Base-by-base conservation (phyloP, 2,329 filamentous ascomycete genomes). In the Fusarium sp. region DNA sequence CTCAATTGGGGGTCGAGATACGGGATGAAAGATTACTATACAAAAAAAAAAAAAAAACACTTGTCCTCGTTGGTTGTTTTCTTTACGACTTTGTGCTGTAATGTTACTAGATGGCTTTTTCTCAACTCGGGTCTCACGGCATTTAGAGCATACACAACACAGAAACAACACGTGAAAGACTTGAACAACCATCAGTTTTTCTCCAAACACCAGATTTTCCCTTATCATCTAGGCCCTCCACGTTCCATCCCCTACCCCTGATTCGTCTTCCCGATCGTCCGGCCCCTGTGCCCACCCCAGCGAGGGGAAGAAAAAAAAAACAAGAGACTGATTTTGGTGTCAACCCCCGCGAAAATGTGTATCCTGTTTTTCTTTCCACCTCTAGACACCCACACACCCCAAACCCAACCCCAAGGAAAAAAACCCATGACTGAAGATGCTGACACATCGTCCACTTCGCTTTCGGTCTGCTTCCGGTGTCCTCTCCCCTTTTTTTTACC, bases 181-280 rank as follows among this genome's bases (percentile, higher is more conserved):
- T 67, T 37, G 39, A 41, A 13, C 33, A 24, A 59, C 39, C 45
- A 54, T 33, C 58, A 41, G 41, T 45, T 37, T 20, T 22, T n/a
- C 50, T 16, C 64, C 50, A 35, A 65, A 39, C 48, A 56, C 27
- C 39, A 60, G 20, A 31, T 29, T 54, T 45, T 45, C 58, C 60
- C 61, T 67, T 52, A 52, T 39, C 57, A 39, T 24, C 31, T 67
- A n/a, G 41, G 35, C 29, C 37, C 33, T 59, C 56, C 63, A 27
- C 37, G 10, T 59, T 27, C 22, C 45, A 27, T 43, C 31, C 60
- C 45, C 50, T 39, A 39, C 8, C 31, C 31, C 24, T 76, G 64
- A 76, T 76, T 78, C 68, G 69, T 35, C 43, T 65, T 64, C 41
- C 60, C 24, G 50, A 67, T 58, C 48, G 24, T 43, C 63, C 66